Evolutionary conservation across 345 rosid genomes (phyloP), one percentile per base, ranked within the genome.

Genomic region (Brassica nigra): DNA sequence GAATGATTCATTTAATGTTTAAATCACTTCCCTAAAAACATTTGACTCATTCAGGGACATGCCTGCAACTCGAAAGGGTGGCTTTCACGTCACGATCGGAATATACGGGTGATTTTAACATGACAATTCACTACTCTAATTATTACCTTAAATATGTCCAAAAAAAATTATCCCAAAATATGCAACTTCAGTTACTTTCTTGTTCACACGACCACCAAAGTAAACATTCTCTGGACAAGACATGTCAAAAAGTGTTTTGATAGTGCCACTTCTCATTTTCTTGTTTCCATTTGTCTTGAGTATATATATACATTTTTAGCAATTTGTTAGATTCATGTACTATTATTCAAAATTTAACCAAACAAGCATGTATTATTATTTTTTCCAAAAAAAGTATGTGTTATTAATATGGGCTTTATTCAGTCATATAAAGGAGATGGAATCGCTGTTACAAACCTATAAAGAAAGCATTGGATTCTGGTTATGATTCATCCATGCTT

Each of bases 71-170:
- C 15, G 18, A 37, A 80, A 64, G 49, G 58, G 72, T 80, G 76
- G 73, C 83, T 80, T 80, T 80, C 83, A 75, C 83, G 83, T 80
- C 76, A 75, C 62, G 79, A 80, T 80, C 23, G 15, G 76, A 80
- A 70, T 70, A 75, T 63, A 37, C 70, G 58, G n/a, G 2, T 77
- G 63, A 1, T 30, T 71, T 59, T 59, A 4, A 11, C 63, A 27
- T 10, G 8, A 28, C 1, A 10, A 59, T 8, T 23, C 39, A 70
- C 62, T 6, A 30, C 49, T 49, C 36, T 28, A 42, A 69, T 30
- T 7, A 16, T 1, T 62, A 70, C 83, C 83, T 74, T 69, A 37
- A 59, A 64, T 42, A 42, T 73, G 64, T 73, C 52, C 52, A 34
- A 72, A 71, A 29, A 9, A 3, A 27, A 8, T 30, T 57, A 20